A percentile compares a stretch with the other conserved stretches of the same genome.
phyloP scores from a whole-genome alignment of 1,284 basidiomycete species.

The Anthracocystis setariae region DNA sequence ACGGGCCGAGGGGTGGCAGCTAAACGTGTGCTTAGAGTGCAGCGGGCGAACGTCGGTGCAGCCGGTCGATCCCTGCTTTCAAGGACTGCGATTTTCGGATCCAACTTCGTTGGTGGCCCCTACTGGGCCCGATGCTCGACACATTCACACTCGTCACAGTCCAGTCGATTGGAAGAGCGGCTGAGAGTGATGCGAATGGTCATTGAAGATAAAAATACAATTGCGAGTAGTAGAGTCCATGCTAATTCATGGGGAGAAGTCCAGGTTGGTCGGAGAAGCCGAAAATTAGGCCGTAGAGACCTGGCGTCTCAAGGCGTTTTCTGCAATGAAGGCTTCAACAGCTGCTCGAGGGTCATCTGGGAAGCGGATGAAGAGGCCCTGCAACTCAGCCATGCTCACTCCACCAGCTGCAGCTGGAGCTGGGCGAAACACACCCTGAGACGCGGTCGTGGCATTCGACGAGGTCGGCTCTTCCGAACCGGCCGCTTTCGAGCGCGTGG shows the following conservation, averaged over 20 bases:
- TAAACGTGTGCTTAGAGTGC: no score
- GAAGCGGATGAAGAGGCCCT: conserved; percentile 66
- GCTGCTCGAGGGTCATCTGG: conserved; percentile 59
- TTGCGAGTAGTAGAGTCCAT: neutral
- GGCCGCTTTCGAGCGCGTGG: neutral
- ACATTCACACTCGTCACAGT: no score
- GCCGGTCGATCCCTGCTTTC: no score
- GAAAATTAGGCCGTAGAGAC: neutral
- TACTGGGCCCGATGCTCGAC: no score
- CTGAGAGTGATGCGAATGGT: no score
- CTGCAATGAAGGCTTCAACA: conserved; percentile 49
- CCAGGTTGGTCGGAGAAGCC: neutral
- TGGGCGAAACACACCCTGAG: conserved; percentile 20
- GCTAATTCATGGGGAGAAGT: no score
- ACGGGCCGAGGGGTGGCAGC: no score
- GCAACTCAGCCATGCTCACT: conserved; percentile 67
- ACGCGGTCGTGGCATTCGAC: conserved; percentile 1
- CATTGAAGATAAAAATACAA: no score
- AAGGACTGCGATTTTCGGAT: no score
- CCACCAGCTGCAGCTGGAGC: conserved; percentile 59
- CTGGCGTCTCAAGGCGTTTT: conserved; percentile 18
- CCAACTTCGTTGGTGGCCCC: no score
- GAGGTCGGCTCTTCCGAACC: neutral
- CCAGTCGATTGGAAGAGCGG: no score
- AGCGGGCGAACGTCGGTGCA: no score